Conservation (phyloP, 495 filamentous ascomycete species). For the Hypoxylon perforatum region DNA sequence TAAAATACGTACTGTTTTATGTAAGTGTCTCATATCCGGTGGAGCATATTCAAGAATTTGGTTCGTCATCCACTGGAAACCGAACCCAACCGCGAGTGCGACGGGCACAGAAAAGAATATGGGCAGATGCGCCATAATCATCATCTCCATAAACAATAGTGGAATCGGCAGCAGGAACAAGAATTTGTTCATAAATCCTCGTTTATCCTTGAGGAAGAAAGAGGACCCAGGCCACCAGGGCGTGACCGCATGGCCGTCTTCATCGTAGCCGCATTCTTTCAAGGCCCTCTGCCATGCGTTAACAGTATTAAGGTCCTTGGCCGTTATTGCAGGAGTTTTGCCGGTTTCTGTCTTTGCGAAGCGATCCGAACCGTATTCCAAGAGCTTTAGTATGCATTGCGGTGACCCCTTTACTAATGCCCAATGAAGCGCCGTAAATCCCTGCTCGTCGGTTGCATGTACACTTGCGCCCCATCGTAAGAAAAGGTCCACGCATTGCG, state of each 20-base stretch:
- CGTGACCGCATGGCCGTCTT: slow-evolving; percentile 75
- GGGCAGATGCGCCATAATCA: slow-evolving; percentile 77
- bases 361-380: slow-evolving; percentile 94
- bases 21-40: slow-evolving; percentile 83
- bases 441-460: slow-evolving; percentile 87
- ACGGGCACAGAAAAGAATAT: slow-evolving; percentile 81
- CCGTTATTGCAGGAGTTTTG: slow-evolving; percentile 85
- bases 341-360: slow-evolving; percentile 87
- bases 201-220: slow-evolving; percentile 75
- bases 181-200: slow-evolving; percentile 79
- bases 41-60: slow-evolving; percentile 83
- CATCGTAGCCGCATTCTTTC: slow-evolving; percentile 83
- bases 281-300: slow-evolving; percentile 86
- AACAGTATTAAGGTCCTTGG: slow-evolving; percentile 87
- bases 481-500: slow-evolving; percentile 90
- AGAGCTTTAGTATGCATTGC: slow-evolving; percentile 85
- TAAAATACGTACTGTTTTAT: slow-evolving; percentile 76
- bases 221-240: slow-evolving; percentile 67
- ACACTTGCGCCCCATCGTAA: slow-evolving; percentile 95
- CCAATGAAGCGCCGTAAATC: slow-evolving; percentile 95
- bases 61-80: slow-evolving; percentile 81
- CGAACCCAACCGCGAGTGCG: slow-evolving; percentile 70
- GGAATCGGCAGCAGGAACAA: slow-evolving; percentile 91
- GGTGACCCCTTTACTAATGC: slow-evolving; percentile 91
- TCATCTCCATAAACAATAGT: slow-evolving; percentile 73